A percentile compares a stretch with the other conserved stretches of the same genome.
These are phyloP conservation scores for Candida sp. DNA, from an alignment of 1,139 yeast genomes.

Conservation along the genomic window DNA sequence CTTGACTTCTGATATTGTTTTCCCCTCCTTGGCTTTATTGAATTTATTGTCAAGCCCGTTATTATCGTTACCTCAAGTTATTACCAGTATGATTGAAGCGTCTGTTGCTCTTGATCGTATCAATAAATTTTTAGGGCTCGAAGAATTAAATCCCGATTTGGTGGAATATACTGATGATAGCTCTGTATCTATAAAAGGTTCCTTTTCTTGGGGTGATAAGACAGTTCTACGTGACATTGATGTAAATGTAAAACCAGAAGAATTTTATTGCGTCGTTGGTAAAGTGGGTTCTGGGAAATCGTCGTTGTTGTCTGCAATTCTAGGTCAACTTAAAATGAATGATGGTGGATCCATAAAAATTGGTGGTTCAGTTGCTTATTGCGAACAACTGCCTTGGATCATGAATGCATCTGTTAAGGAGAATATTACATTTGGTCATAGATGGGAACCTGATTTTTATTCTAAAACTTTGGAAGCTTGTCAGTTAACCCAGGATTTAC, in stretches of 20 bases:
- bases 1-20: constrained; percentile 28
- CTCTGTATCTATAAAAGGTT: neutral
- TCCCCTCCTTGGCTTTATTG: constrained; percentile 33
- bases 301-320: constrained; percentile 20
- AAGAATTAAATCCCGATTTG: constrained; percentile 20
- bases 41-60: constrained; percentile 28
- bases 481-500: constrained; percentile 80
- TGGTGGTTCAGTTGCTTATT: constrained; percentile 24
- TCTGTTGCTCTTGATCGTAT: constrained; percentile 27
- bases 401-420: constrained; percentile 93
- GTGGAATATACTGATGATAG: constrained; percentile 7
- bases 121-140: constrained; percentile 19
- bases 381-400: constrained; percentile 45
- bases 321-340: constrained; percentile 21
- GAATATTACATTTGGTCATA: constrained; percentile 86
- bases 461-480: constrained; percentile 81
- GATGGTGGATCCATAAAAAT: constrained; percentile 31
- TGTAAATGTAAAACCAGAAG: constrained; percentile 53
- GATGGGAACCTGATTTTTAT: constrained; percentile 77
- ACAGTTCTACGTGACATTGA: constrained; percentile 24
- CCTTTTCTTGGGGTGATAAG: constrained; percentile 3
- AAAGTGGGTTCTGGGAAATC: constrained; percentile 55
- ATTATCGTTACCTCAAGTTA: constrained; percentile 22
- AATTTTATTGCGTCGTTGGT: constrained; percentile 68
- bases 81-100: constrained; percentile 25